phyloP scores from a whole-genome alignment of 2,329 filamentous ascomycete genomes.

The Aspergillus carbonarius region DNA sequence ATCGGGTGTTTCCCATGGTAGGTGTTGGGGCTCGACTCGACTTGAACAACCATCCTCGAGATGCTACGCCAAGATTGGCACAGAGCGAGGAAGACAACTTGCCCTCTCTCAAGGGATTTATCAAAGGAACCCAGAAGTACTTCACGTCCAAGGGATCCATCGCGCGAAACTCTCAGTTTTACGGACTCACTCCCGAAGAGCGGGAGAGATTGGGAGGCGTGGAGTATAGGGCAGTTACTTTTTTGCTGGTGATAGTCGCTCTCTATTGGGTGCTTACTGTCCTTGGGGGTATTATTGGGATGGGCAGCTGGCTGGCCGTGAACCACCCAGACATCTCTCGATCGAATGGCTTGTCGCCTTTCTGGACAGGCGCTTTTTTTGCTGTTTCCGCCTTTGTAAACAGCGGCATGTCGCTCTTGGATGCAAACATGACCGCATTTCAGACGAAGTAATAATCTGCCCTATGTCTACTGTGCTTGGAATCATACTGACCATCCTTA shows the following conservation, averaged over 20 bases:
- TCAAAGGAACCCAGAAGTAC: constrained; percentile 31
- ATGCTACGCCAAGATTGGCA: constrained; percentile 22
- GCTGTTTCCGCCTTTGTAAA: constrained; percentile 57
- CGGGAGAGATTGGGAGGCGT: constrained; percentile 44
- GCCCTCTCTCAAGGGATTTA: constrained; percentile 24
- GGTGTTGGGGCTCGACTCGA: constrained; percentile 38
- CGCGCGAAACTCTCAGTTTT: constrained; percentile 52
- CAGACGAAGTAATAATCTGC: constrained; percentile 31
- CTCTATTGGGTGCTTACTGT: constrained; percentile 51
- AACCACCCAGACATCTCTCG: constrained; percentile 43
- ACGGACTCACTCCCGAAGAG: constrained; percentile 46
- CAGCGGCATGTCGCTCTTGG: constrained; percentile 54
- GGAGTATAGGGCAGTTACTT: constrained; percentile 43
- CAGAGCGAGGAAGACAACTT: constrained; percentile 18
- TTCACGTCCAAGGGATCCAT: constrained; percentile 34
- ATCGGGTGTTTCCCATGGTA: constrained; percentile 35
- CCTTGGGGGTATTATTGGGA: constrained; percentile 46
- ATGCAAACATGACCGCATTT: constrained; percentile 53
- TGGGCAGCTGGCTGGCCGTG: constrained; percentile 48
- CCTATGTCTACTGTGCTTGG: not conserved
- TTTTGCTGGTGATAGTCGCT: constrained; percentile 39
- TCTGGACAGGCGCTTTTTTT: constrained; percentile 51
- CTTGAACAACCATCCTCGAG: constrained; percentile 35
- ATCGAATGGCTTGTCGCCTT: constrained; percentile 51
- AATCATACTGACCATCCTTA: constrained; percentile 16